Evolutionary conservation across 106 monocot species (phyloP).

Genomic region (Xerophyta viscosa): DNA sequence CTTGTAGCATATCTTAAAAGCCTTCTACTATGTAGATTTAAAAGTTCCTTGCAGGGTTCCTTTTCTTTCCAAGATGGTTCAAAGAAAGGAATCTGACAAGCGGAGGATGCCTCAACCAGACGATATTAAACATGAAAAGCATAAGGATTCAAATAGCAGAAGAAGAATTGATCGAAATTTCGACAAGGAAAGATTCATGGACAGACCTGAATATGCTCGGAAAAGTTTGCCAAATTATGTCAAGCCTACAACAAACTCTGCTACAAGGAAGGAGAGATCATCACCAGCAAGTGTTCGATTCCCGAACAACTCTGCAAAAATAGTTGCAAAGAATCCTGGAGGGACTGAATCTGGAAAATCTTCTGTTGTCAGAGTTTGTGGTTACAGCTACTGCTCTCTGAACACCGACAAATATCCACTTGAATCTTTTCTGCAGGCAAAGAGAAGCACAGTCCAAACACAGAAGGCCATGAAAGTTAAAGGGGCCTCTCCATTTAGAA

Average conservation of each 20-base stretch:
- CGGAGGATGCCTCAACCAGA: not conserved
- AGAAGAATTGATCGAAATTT: not conserved
- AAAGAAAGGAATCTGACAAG: conserved; percentile 16
- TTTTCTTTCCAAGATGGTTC: conserved; percentile 18
- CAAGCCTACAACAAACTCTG: conserved; percentile 49
- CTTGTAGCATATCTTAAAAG: too few relatives aligned
- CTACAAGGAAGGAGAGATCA: conserved; percentile 28
- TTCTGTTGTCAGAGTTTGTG: conserved; percentile 37
- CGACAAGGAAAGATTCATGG: conserved; percentile 15
- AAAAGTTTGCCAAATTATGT: conserved; percentile 39
- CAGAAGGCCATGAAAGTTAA: conserved; percentile 43
- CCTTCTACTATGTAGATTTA: too few relatives aligned
- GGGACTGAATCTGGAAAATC: conserved; percentile 24
- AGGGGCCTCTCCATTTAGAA: conserved; percentile 22
- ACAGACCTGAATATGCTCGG: not conserved
- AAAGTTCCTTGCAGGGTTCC: not conserved
- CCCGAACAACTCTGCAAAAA: conserved; percentile 14
- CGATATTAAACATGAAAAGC: not conserved
- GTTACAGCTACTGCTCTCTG: conserved; percentile 58
- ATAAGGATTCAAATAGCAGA: conserved; percentile 2
- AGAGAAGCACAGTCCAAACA: conserved; percentile 38
- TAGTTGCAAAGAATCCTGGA: conserved; percentile 20
- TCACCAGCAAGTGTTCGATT: conserved; percentile 7
- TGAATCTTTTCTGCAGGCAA: conserved; percentile 27
- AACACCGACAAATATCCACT: conserved; percentile 48